phyloP scores from a whole-genome alignment of 2,329 filamentous ascomycete species.

The Alternaria hordeiaustralica region DNA sequence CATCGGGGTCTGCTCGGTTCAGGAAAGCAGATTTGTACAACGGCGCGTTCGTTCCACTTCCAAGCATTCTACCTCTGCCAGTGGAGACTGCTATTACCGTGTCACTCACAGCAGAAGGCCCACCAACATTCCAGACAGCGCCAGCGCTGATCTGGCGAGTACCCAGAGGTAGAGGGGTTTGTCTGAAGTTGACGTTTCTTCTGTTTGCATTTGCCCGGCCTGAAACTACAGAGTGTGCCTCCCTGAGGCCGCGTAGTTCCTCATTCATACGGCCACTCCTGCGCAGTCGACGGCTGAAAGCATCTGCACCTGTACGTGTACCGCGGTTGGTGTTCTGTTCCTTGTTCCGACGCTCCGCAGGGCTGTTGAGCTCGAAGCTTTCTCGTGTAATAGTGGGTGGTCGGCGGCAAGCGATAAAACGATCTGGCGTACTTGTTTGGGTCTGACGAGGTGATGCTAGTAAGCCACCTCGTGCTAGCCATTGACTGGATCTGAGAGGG shows the following conservation, averaged over 20 bases:
- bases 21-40: constrained; percentile 65
- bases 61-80: constrained; percentile 69
- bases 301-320: constrained; percentile 56
- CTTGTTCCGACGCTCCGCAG: constrained; percentile 52
- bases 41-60: constrained; percentile 75
- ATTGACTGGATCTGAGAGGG: constrained; percentile 44
- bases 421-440: constrained; percentile 56
- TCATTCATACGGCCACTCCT: constrained; percentile 42
- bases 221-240: constrained; percentile 39
- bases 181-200: constrained; percentile 31
- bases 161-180: constrained; percentile 24
- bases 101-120: constrained; percentile 64
- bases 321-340: constrained; percentile 56
- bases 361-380: constrained; percentile 61
- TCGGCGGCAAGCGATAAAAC: constrained; percentile 62
- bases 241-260: constrained; percentile 40
- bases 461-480: constrained; percentile 32
- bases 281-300: constrained; percentile 57
- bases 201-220: constrained; percentile 25
- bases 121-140: constrained; percentile 78
- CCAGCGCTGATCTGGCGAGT: constrained; percentile 66
- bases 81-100: constrained; percentile 61
- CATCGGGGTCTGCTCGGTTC: constrained; percentile 57
- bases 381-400: constrained; percentile 52
- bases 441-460: constrained; percentile 24